Evolutionary conservation across 768 basidiomycete species (phyloP), one percentile per base, ranked within the genome.

Genomic region (Mycena filopes): DNA sequence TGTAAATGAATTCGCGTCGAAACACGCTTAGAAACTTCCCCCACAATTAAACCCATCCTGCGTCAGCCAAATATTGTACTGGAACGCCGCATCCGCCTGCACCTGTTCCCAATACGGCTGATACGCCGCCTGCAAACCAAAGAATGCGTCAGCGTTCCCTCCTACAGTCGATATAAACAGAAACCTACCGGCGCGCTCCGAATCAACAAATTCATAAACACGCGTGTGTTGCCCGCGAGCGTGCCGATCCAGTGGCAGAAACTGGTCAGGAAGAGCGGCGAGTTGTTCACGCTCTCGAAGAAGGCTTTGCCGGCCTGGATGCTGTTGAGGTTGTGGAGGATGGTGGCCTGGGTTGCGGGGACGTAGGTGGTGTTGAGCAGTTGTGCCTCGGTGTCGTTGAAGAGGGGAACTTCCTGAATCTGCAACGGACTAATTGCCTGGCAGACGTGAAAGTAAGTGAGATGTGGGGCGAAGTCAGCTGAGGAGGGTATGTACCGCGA

Each of bases 41-140:
- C 57, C 57, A n/a, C 62, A 63, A 40, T 50, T 57, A 23, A 63
- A 57, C 8, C 62, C 62, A 11, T 63, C 62, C 40, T 57, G 29
- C 12, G 29, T 45, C 33, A 63, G 25, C 48, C 15, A 63, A 23
- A 56, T 63, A 13, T 49, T 31, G 33, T 63, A 63, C 7, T 23
- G 28, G 23, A 16, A 50, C 9, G 55, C 55, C 20, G 62, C 62
- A 26, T 23, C 33, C 21, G 36, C 7, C 42, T 16, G 18, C n/a
- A 63, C 31, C 55, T 49, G 49, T 7, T 7, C 6, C 62, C 62
- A 63, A 50, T 8, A 49, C 31, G 55, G 41, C n/a, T 28, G 4
- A 26, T 49, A 63, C 48, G 48, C 41, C 23, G 46, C 46, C 33
- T 33, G 33, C 33, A 6, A 6, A 33, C 33, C 7, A 33, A n/a